These are phyloP conservation scores for Gilbertella persicaria DNA, from an alignment of 371 early-diverging fungal species.

Conservation along the genomic window DNA sequence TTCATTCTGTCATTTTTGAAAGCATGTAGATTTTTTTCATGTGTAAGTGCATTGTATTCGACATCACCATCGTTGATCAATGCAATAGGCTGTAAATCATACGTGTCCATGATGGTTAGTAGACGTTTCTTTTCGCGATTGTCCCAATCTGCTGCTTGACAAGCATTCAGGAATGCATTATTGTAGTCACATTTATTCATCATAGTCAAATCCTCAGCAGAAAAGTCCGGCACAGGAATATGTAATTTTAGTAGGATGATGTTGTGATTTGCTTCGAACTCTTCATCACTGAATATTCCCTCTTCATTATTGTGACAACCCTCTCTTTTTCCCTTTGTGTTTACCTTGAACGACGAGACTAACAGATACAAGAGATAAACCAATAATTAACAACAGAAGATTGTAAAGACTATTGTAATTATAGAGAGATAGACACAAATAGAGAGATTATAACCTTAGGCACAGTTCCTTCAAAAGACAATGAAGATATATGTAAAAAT, in stretches of 20 bases:
- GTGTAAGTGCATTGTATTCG: constrained; percentile 12
- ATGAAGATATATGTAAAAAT: too few relatives aligned
- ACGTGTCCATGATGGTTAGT: constrained; percentile 11
- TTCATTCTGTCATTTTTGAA: constrained; percentile 17
- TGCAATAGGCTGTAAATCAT: constrained; percentile 13
- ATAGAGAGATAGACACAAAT: too few relatives aligned
- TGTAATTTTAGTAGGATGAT: constrained; percentile 16
- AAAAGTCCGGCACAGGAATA: constrained; percentile 15
- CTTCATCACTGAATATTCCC: constrained; percentile 16
- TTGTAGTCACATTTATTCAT: constrained; percentile 15
- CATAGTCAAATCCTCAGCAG: constrained; percentile 10
- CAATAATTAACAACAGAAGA: too few relatives aligned
- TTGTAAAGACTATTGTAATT: too few relatives aligned
- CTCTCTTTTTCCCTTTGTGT: too few relatives aligned
- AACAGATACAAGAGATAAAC: too few relatives aligned
- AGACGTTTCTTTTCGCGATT: constrained; percentile 16
- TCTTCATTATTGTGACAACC: constrained; percentile 14
- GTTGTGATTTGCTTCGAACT: constrained; percentile 13
- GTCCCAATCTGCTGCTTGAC: constrained; percentile 17
- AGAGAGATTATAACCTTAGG: too few relatives aligned
- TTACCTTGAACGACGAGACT: too few relatives aligned
- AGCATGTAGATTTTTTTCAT: constrained; percentile 14
- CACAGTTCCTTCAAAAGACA: too few relatives aligned
- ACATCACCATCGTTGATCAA: constrained; percentile 11
- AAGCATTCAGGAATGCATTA: constrained; percentile 15